phyloP scores from a whole-genome alignment of 176 grass and related monocot genomes.

The Carex parvula region DNA sequence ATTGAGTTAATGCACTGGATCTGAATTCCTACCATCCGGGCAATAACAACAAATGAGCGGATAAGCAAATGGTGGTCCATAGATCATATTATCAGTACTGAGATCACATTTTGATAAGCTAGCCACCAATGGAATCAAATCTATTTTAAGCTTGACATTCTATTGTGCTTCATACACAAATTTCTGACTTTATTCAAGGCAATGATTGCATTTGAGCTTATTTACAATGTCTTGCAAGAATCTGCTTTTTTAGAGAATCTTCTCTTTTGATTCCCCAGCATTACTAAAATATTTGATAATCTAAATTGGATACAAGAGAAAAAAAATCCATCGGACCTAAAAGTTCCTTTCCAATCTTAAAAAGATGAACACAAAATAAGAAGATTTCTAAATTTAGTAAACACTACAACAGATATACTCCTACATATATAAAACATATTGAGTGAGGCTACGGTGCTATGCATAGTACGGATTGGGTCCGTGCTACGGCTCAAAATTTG shows the following conservation, averaged over 20 bases:
- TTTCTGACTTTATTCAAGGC: not conserved
- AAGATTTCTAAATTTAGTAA: not conserved
- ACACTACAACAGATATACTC: not conserved
- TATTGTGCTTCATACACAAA: slow-evolving; percentile 18
- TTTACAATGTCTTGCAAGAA: not conserved
- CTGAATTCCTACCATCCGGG: no score
- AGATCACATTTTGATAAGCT: not conserved
- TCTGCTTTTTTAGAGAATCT: not conserved
- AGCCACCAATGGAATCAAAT: not conserved
- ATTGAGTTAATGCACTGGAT: no score
- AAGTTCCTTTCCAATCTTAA: slow-evolving; percentile 8
- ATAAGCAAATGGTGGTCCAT: not conserved
- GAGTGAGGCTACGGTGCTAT: no score
- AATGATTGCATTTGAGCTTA: slow-evolving; percentile 11
- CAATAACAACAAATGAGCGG: not conserved
- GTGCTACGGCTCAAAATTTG: no score
- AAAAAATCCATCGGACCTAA: not conserved
- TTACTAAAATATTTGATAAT: slow-evolving; percentile 4
- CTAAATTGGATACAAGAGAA: not conserved
- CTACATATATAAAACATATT: no score
- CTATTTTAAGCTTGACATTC: slow-evolving; percentile 6
- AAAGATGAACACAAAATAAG: not conserved
- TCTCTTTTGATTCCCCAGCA: slow-evolving; percentile 5
- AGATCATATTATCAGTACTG: not conserved
- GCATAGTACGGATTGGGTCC: no score